These are phyloP conservation scores for Pseudovirgaria hyperparasitica DNA, from an alignment of 2,329 filamentous ascomycete species.

Conservation along the genomic window DNA sequence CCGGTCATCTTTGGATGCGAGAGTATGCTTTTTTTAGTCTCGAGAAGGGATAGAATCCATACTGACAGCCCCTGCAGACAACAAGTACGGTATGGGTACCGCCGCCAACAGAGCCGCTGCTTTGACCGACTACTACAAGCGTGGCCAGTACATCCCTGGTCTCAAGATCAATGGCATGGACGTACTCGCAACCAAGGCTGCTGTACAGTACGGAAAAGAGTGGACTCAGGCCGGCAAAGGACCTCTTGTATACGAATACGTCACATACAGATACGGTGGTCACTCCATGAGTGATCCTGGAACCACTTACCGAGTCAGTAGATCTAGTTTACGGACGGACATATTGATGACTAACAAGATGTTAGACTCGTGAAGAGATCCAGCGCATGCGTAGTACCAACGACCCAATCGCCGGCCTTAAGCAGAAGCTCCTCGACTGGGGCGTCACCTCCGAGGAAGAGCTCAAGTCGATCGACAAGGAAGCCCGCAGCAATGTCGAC, in stretches of 20 bases:
- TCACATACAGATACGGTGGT: slow-evolving; percentile 97
- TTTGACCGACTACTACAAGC: slow-evolving; percentile 99
- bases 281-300: slow-evolving; percentile 99
- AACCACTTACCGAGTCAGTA: slow-evolving; percentile 73
- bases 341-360: slow-evolving; percentile 8
- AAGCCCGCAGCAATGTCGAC: slow-evolving; percentile 73
- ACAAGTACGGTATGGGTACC: slow-evolving; percentile 99
- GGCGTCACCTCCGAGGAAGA: slow-evolving; percentile 82
- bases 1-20: slow-evolving; percentile 95
- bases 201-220: slow-evolving; percentile 86
- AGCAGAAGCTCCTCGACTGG: slow-evolving; percentile 98
- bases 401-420: slow-evolving; percentile 94
- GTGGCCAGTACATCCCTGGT: slow-evolving; percentile 97
- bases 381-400: slow-evolving; percentile 99
- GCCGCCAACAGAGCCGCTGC: slow-evolving; percentile 87
- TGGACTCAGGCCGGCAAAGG: slow-evolving; percentile 75
- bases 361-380: slow-evolving; percentile 84
- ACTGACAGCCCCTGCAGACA: slow-evolving; percentile 52
- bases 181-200: slow-evolving; percentile 92
- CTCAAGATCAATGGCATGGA: slow-evolving; percentile 99
- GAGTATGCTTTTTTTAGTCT: slow-evolving; percentile 49
- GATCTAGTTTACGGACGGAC: background rate
- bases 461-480: slow-evolving; percentile 92
- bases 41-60: background rate
- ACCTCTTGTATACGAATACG: slow-evolving; percentile 93